Conservation (phyloP, 2,329 filamentous ascomycete species). For the Phyllosticta ampelicida region DNA sequence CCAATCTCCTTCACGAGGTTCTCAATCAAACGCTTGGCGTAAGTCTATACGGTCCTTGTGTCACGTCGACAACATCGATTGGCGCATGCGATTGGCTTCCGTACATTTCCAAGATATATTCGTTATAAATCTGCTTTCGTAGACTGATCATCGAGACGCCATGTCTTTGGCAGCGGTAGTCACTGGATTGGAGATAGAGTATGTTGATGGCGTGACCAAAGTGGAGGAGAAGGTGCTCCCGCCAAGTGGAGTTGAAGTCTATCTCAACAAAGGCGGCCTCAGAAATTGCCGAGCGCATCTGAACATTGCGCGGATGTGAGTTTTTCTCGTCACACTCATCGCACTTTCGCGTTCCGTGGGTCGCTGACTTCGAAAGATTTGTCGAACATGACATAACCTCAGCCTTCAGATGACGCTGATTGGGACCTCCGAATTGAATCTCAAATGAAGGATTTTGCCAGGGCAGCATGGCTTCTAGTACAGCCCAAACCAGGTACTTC, state of each 20-base stretch:
- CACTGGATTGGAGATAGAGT: constrained; percentile 36
- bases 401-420: constrained; percentile 15
- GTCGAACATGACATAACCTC: constrained; percentile 10
- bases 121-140: constrained; percentile 40
- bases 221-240: constrained; percentile 20
- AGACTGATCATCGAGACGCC: constrained; percentile 42
- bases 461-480: constrained; percentile 10
- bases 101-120: constrained; percentile 43
- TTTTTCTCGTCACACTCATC: too few species aligned
- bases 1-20: neutral
- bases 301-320: constrained; percentile 2
- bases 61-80: too few species aligned
- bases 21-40: constrained; percentile 9
- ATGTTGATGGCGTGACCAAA: constrained; percentile 37
- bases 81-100: neutral
- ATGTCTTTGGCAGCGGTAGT: constrained; percentile 39
- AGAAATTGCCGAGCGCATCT: constrained; percentile 4
- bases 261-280: constrained; percentile 2
- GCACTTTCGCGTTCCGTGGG: too few species aligned
- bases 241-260: constrained; percentile 21
- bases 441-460: constrained; percentile 15
- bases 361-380: neutral
- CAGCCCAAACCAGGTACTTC: constrained; percentile 8
- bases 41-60: neutral
- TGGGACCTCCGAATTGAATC: constrained; percentile 15